phyloP scores from a whole-genome alignment of 306 rosid genomes.

The Medicago arabica region DNA sequence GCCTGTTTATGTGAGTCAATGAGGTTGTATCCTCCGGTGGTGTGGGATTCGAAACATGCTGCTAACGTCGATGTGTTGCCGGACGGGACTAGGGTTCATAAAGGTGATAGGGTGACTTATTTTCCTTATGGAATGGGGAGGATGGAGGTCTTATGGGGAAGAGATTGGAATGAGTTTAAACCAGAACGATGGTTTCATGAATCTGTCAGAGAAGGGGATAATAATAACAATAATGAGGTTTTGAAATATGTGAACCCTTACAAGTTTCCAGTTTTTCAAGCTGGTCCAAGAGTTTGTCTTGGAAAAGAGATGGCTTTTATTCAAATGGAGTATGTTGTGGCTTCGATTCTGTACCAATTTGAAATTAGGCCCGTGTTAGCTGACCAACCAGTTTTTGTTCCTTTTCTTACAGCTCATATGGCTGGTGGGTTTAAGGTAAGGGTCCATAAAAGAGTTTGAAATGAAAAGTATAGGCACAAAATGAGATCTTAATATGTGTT shows the following conservation, averaged over 20 bases:
- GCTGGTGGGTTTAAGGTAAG: constrained; percentile 75
- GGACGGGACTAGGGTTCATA: constrained; percentile 66
- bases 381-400: constrained; percentile 66
- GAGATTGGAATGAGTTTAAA: constrained; percentile 60
- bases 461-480: not conserved
- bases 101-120: constrained; percentile 81
- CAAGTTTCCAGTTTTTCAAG: constrained; percentile 76
- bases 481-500: not conserved
- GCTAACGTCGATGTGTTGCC: constrained; percentile 54
- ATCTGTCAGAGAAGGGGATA: not conserved
- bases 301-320: constrained; percentile 91
- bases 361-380: constrained; percentile 51
- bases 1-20: constrained; percentile 79
- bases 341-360: constrained; percentile 61
- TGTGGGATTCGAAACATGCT: constrained; percentile 94
- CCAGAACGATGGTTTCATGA: constrained; percentile 75
- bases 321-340: constrained; percentile 79
- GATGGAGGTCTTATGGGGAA: constrained; percentile 80
- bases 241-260: constrained; percentile 59
- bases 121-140: constrained; percentile 93
- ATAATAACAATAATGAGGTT: not conserved
- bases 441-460: constrained; percentile 45
- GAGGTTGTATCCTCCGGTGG: constrained; percentile 84
- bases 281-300: constrained; percentile 84
- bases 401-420: constrained; percentile 87